Evolutionary conservation across 1,284 basidiomycete species (phyloP).

Genomic region (Malassezia arunalokei): DNA sequence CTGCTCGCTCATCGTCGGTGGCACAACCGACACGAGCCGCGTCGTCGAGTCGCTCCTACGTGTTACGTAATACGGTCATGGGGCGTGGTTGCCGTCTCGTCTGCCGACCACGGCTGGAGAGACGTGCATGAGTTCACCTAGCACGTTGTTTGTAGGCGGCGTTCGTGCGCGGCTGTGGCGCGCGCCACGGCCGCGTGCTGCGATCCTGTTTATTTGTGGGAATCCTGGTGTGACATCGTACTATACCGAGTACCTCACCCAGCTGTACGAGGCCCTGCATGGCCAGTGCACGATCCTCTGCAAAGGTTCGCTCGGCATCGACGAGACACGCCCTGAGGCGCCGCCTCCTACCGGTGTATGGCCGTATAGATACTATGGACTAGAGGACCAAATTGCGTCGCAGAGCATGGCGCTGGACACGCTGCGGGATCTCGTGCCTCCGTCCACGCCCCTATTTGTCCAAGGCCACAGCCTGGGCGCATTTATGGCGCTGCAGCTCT

Average conservation of each 20-base stretch:
- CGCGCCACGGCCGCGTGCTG: background rate
- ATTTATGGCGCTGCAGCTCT: slow-evolving; percentile 6
- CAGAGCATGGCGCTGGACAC: background rate
- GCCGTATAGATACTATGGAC: slow-evolving; percentile 4
- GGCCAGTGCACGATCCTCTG: slow-evolving; percentile 7
- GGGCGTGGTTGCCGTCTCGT: background rate
- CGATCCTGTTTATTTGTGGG: slow-evolving; percentile 10
- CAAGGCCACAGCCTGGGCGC: slow-evolving; percentile 15
- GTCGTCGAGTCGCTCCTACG: too few relatives aligned
- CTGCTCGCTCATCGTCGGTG: slow-evolving; percentile 17
- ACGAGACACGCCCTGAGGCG: background rate
- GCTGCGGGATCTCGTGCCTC: background rate
- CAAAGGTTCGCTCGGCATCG: slow-evolving; percentile 1
- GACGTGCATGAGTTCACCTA: too few relatives aligned
- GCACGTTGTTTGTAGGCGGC: background rate
- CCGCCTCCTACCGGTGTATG: background rate
- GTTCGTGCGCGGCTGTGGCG: slow-evolving; percentile 4
- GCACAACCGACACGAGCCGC: background rate
- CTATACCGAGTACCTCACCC: slow-evolving; percentile 4
- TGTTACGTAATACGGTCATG: too few relatives aligned
- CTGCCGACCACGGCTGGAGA: background rate
- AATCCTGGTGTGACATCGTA: slow-evolving; percentile 11
- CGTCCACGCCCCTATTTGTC: background rate
- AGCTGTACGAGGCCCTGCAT: background rate
- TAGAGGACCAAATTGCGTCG: slow-evolving; percentile 7